Evolutionary conservation across 192 early-diverging fungal genomes (phyloP), one percentile per base, ranked within the genome.

Genomic region (Dissophora ornata): DNA sequence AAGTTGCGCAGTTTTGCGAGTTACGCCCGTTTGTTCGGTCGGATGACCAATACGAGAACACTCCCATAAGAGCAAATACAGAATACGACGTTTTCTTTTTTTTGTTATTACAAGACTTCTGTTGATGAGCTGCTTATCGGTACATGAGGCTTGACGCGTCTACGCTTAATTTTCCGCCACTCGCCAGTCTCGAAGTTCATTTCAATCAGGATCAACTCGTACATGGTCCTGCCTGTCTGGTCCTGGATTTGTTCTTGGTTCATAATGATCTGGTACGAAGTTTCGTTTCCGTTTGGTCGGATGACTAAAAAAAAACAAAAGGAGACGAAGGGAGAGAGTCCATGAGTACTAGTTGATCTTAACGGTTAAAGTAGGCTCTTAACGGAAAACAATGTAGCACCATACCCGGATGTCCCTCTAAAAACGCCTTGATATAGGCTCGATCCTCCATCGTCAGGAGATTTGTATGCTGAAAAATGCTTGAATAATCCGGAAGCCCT

Each of bases 171-270:
- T 53, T 77, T 77, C 33, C 64, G 65, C 73, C 73, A 77, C 54
- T 77, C 73, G 8, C 73, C 73, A 36, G 73, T 77, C 42, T 77
- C 73, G 57, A 77, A 77, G 54, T 77, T 77, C 73, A 77, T 77
- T 53, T 77, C 73, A 46, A 77, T 77, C 24, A 77, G 22, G 33
- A 77, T 77, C 45, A 66, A 26, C 53, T 77, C 73, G 25, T 77
- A 77, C 64, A 77, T 67, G 2, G 53, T 53, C 40, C 52, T 67
- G 42, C 73, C 73, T 2, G 63, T 40, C 1, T 64, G 49, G 28
- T 77, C 73, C 53, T 67, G 63, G 2, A 77, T 64, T 44, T 77
- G 64, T 19, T 77, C 65, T 53, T 77, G 73, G 59, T 77, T 77
- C 73, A 77, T 77, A 24, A 77, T 63, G 36, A 77, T 77, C 30